phyloP scores from a whole-genome alignment of 106 monocot genomes.

The Chionographis japonica region DNA sequence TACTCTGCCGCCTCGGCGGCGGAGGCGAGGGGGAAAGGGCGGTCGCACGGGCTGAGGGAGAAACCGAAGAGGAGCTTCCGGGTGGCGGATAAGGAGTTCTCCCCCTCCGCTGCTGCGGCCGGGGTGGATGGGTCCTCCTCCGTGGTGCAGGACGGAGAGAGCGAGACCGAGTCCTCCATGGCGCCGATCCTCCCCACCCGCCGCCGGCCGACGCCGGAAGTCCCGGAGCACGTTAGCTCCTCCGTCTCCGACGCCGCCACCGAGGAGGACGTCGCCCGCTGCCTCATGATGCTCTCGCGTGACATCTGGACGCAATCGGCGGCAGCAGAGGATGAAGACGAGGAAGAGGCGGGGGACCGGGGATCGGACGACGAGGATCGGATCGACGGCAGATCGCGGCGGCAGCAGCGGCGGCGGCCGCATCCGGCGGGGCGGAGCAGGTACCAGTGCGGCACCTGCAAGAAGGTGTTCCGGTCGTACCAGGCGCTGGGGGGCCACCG shows the following conservation, averaged over 20 bases:
- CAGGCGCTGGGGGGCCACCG: no score
- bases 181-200: background rate
- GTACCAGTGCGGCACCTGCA: conserved; percentile 13
- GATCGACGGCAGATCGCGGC: background rate
- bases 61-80: no score
- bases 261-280: conserved; percentile 22
- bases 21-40: no score
- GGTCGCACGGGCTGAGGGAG: no score
- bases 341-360: background rate
- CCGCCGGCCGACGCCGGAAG: no score
- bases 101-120: background rate
- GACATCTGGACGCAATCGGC: conserved; percentile 10
- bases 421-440: background rate
- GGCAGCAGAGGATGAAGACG: background rate
- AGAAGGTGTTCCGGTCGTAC: conserved; percentile 20
- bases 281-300: conserved; percentile 29
- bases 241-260: background rate
- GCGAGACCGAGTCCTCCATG: conserved; percentile 24
- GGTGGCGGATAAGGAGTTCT: conserved; percentile 9
- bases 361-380: background rate
- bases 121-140: background rate
- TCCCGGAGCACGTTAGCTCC: background rate
- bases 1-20: background rate
- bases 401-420: background rate
- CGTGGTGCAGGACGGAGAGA: conserved; percentile 25